Evolutionary conservation across 169 alveolate species (phyloP).

Genomic region (Perkinsus olseni): DNA sequence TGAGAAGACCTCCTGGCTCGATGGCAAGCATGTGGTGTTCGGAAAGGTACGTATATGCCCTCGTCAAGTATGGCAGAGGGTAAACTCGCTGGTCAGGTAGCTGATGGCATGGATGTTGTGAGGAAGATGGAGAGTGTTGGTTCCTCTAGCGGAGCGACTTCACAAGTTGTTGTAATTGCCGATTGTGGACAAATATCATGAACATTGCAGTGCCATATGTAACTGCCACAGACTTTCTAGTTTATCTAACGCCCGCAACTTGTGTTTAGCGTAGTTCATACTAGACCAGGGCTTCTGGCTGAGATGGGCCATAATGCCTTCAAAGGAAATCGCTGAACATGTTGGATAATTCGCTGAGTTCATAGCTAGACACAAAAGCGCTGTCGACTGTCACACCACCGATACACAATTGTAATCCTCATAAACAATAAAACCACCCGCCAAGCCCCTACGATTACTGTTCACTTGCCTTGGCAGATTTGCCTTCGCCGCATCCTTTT

Average conservation of each 20-base stretch:
- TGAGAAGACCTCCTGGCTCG: slow-evolving; percentile 88
- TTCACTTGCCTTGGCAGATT: too few species aligned
- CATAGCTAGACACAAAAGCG: too few species aligned
- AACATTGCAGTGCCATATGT: neutral
- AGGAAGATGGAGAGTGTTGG: slow-evolving; percentile 77
- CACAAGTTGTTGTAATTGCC: slow-evolving; percentile 58
- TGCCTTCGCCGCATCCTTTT: too few species aligned
- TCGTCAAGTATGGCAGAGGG: neutral
- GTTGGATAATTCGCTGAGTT: too few species aligned
- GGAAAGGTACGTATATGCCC: slow-evolving; percentile 65
- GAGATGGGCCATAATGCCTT: too few species aligned
- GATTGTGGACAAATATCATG: slow-evolving; percentile 65
- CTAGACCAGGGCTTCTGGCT: too few species aligned
- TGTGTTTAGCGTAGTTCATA: too few species aligned
- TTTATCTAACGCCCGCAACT: neutral
- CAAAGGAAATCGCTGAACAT: too few species aligned
- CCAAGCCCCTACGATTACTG: too few species aligned
- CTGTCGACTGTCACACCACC: too few species aligned
- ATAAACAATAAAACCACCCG: too few species aligned
- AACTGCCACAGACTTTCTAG: neutral
- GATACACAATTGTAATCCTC: too few species aligned
- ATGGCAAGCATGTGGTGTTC: slow-evolving; percentile 93
- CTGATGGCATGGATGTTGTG: slow-evolving; percentile 52
- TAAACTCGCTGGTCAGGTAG: neutral
- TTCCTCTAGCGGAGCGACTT: slow-evolving; percentile 67